These are phyloP conservation scores for Eucalyptus erythrocorys DNA, from an alignment of 345 rosid genomes.

Conservation along the genomic window DNA sequence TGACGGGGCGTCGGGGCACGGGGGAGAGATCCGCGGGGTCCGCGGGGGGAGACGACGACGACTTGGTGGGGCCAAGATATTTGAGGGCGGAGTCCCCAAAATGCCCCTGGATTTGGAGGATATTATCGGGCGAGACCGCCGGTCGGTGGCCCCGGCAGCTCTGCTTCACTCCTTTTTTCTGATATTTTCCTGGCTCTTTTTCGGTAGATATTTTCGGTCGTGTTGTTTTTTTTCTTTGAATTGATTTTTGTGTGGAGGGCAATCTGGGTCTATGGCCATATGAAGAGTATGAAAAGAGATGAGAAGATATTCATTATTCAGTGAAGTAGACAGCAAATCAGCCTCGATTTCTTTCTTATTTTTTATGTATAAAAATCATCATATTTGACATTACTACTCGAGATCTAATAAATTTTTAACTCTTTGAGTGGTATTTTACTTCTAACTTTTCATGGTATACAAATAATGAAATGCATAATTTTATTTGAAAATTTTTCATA, in stretches of 20 bases:
- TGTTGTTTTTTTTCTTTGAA: background rate
- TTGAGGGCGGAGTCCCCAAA: background rate
- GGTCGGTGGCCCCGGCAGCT: background rate
- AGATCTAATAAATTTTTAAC: background rate
- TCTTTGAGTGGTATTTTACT: background rate
- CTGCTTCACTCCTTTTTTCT: background rate
- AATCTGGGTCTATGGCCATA: background rate
- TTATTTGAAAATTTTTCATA: background rate
- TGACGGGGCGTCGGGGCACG: background rate
- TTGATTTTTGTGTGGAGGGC: background rate
- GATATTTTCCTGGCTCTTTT: background rate
- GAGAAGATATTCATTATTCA: background rate
- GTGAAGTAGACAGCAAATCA: background rate
- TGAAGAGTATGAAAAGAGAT: background rate
- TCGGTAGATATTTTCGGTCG: background rate
- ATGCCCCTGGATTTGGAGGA: background rate
- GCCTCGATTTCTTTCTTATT: background rate
- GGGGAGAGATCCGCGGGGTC: background rate
- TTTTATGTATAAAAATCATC: too few relatives aligned
- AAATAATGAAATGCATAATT: background rate
- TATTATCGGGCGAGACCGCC: background rate
- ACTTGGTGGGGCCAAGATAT: background rate
- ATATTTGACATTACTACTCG: too few relatives aligned
- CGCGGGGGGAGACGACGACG: background rate
- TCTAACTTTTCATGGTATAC: background rate